Conservation (phyloP, 805 yeast species). For the Myxozyma sirexii region DNA sequence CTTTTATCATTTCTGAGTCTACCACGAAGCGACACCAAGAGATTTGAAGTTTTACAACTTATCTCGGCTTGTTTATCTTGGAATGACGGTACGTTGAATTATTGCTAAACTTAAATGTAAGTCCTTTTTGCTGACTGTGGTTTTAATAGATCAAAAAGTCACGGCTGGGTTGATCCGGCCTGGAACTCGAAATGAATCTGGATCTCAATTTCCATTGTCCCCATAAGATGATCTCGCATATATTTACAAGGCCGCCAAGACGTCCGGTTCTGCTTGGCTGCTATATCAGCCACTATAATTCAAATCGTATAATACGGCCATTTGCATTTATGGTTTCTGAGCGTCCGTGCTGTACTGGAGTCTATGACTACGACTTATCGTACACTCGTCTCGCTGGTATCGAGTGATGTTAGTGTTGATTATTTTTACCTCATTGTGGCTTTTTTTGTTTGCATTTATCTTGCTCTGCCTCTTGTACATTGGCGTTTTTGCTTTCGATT, state of each 20-base stretch:
- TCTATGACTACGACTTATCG: no score
- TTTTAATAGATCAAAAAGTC: slow-evolving; percentile 52
- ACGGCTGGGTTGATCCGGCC: slow-evolving; percentile 65
- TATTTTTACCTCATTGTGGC: no score
- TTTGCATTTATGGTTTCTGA: no score
- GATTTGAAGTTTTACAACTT: slow-evolving; percentile 86
- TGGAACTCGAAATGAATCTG: slow-evolving; percentile 8
- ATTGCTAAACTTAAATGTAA: background rate
- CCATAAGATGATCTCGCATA: background rate
- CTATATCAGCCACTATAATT: background rate
- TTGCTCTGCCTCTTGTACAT: background rate
- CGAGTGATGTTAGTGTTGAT: no score
- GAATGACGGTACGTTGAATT: slow-evolving; percentile 61
- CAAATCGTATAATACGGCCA: background rate
- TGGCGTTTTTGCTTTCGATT: background rate
- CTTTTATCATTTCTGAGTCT: slow-evolving; percentile 80
- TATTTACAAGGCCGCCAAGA: background rate
- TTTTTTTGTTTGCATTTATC: no score
- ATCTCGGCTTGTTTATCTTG: slow-evolving; percentile 82
- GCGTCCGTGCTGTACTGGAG: no score
- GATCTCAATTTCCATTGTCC: background rate
- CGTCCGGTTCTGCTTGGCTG: background rate
- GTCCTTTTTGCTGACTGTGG: background rate
- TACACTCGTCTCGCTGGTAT: no score
- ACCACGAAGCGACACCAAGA: slow-evolving; percentile 92